A percentile compares a stretch with the other conserved stretches of the same genome.
These are phyloP conservation scores for Candida quercuum DNA, from an alignment of 805 yeast genomes.

Conservation along the genomic window DNA sequence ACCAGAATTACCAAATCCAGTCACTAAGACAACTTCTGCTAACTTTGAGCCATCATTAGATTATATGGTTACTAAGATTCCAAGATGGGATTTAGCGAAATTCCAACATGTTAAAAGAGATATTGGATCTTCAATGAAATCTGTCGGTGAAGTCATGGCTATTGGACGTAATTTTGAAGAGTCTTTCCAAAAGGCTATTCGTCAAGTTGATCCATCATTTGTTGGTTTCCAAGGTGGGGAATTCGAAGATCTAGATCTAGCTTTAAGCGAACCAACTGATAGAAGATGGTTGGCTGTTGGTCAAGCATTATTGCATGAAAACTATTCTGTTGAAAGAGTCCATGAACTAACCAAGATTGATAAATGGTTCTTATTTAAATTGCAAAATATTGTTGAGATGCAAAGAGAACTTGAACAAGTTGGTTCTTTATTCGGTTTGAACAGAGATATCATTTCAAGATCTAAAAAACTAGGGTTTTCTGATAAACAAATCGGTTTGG, in stretches of 20 bases:
- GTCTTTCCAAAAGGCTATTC: slow-evolving; percentile 93
- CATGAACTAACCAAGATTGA: slow-evolving; percentile 92
- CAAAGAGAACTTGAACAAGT: slow-evolving; percentile 71
- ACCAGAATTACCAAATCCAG: slow-evolving; percentile 94
- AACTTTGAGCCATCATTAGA: slow-evolving; percentile 96
- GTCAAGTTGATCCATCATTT: slow-evolving; percentile 90
- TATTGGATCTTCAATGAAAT: slow-evolving; percentile 94
- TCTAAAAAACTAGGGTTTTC: slow-evolving; percentile 95
- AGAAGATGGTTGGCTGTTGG: slow-evolving; percentile 98
- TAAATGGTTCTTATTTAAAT: slow-evolving; percentile 91
- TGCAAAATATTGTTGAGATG: slow-evolving; percentile 88
- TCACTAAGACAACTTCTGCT: slow-evolving; percentile 92
- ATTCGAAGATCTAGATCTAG: slow-evolving; percentile 72
- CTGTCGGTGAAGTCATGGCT: slow-evolving; percentile 99
- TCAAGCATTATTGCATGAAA: slow-evolving; percentile 89
- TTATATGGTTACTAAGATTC: slow-evolving; percentile 94
- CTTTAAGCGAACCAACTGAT: slow-evolving; percentile 83
- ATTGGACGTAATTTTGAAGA: slow-evolving; percentile 98
- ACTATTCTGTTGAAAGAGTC: slow-evolving; percentile 85
- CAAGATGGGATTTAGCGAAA: slow-evolving; percentile 96
- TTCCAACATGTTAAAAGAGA: slow-evolving; percentile 93
- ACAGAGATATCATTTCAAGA: slow-evolving; percentile 62
- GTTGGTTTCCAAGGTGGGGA: slow-evolving; percentile 88
- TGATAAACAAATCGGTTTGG: slow-evolving; percentile 84
- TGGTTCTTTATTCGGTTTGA: slow-evolving; percentile 53